phyloP scores from a whole-genome alignment of 2,329 filamentous ascomycete genomes.

The Colletotrichum orbiculare region DNA sequence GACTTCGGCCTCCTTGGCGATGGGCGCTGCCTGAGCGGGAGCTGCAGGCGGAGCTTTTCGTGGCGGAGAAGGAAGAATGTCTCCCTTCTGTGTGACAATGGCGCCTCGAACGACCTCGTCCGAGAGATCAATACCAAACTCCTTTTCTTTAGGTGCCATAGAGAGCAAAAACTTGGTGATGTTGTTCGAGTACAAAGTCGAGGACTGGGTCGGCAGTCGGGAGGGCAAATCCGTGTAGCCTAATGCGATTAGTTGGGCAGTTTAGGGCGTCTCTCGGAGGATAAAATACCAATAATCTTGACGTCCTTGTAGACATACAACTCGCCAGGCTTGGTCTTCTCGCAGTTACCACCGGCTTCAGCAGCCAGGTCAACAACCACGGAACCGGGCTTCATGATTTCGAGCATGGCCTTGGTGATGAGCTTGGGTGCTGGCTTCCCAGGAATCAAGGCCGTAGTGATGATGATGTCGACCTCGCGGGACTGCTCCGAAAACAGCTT shows the following conservation, averaged over 20 bases:
- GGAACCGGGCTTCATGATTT: constrained; percentile 89
- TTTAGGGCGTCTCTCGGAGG: neutral
- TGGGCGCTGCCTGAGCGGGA: constrained; percentile 50
- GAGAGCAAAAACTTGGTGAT: constrained; percentile 90
- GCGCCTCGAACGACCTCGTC: constrained; percentile 89
- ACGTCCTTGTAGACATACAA: constrained; percentile 79
- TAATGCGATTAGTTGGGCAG: constrained; percentile 45
- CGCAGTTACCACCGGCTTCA: constrained; percentile 89
- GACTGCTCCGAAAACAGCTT: constrained; percentile 90
- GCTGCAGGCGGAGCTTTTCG: constrained; percentile 70
- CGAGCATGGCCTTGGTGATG: constrained; percentile 82
- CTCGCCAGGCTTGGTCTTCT: constrained; percentile 80
- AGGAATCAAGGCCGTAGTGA: constrained; percentile 92
- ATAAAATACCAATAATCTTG: constrained; percentile 78
- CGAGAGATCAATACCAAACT: constrained; percentile 81
- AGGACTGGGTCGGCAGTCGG: constrained; percentile 86
- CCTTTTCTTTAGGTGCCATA: constrained; percentile 80
- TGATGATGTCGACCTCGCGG: constrained; percentile 89
- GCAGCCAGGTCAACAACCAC: constrained; percentile 90
- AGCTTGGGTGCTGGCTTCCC: constrained; percentile 85
- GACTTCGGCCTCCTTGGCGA: constrained; percentile 63
- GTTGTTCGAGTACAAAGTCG: constrained; percentile 92
- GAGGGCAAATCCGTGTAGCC: constrained; percentile 90
- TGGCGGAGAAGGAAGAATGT: constrained; percentile 80
- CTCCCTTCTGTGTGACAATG: constrained; percentile 83